Base-by-base conservation (phyloP, 1,139 yeast genomes). In the Entelexis paramagnoliae region DNA sequence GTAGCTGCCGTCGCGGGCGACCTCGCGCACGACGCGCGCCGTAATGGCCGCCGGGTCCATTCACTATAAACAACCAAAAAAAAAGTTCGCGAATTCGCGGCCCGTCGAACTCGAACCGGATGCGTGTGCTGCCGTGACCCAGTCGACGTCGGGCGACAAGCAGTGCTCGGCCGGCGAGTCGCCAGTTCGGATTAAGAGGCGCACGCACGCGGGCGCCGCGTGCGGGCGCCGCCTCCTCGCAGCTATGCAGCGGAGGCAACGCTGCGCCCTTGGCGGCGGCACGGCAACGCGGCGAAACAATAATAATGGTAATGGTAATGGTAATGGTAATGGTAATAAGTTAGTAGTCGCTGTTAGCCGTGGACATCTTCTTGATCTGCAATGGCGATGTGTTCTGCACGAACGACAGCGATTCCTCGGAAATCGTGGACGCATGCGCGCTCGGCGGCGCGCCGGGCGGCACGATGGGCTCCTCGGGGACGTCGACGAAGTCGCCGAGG, bases 1-100 rank as follows among this genome's bases (percentile, higher is more conserved):
- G n/a, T 38, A 30, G 10, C 38, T 38, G n/a, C 62, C 59, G 19
- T 52, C 54, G 10, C 58, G 46, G 5, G 62, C 61, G 5, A 57
- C 44, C 16, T 51, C 55, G 22, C 51, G 51, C 8, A 50, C 58
- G 7, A 58, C 50, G 10, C 16, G 19, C 22, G 44, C 51, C 28
- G 54, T 53, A 3, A 55, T 22, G 42, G 47, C 16, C 19, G 42
- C 40, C 33, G 52, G 54, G 16, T 51, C 54, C 54, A 51, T 51
- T n/a, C 4, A 6, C 11, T n/a, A n/a, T n/a, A n/a, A n/a, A n/a
- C n/a, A n/a, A n/a, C n/a, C n/a, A n/a, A n/a, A 17, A 26, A 33
- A 33, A 47, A 1, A 11, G 9, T 28, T 16, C 16, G 19, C 13
- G 16, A 24, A 26, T 14, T 4, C 34, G 46, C 36, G 32, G 14